Evolutionary conservation across 441 rosid species (phyloP).

Genomic region (Macaranga tanarius): DNA sequence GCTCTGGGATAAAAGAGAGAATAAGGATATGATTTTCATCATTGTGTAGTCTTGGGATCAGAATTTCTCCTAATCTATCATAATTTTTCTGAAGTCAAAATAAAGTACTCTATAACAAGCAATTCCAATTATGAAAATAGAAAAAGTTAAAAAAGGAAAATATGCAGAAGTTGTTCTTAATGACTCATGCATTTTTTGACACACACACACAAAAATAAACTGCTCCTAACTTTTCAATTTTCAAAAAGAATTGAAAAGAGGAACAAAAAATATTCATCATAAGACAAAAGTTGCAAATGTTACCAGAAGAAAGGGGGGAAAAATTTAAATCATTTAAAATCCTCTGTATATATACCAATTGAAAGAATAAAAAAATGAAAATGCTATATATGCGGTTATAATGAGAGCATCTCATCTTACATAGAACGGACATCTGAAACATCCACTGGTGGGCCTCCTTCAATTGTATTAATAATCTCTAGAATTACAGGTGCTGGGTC

Average conservation of each 20-base stretch:
- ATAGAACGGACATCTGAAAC: conserved; percentile 90
- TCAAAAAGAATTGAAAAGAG: not conserved
- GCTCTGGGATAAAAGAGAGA: too few species aligned
- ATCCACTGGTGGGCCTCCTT: conserved; percentile 98
- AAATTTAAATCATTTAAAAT: not conserved
- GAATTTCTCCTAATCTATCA: not conserved
- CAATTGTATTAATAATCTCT: conserved; percentile 92
- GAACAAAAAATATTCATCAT: not conserved
- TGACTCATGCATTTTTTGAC: not conserved
- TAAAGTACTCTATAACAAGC: not conserved
- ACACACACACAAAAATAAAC: not conserved
- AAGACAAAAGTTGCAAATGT: not conserved
- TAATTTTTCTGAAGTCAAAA: too few species aligned
- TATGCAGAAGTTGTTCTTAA: not conserved
- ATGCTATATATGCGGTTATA: not conserved
- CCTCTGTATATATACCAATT: not conserved
- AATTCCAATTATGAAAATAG: not conserved
- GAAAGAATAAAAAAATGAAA: not conserved
- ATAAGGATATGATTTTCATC: not conserved
- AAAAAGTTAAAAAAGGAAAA: not conserved
- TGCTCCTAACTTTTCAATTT: not conserved
- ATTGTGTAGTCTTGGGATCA: not conserved
- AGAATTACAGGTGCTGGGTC: conserved; percentile 69
- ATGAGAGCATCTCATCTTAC: conserved; percentile 48
- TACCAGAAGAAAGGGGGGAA: not conserved